These are phyloP conservation scores for Cynara cardunculus DNA, from an alignment of 129 eudicot genomes.

Conservation along the genomic window DNA sequence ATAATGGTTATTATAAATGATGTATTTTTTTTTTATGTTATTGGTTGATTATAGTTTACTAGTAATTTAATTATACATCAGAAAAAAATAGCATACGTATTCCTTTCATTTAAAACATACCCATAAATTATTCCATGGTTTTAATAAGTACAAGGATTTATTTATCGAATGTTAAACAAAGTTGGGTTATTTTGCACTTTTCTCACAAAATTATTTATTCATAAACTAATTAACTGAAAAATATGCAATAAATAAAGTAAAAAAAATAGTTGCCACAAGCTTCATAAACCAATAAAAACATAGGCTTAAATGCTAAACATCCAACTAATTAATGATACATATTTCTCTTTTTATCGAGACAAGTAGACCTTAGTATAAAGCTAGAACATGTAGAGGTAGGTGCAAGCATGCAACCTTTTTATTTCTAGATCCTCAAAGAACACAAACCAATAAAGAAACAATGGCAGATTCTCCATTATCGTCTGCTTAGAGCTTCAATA, in stretches of 20 bases:
- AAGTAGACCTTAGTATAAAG: neutral
- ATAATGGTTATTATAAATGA: no score
- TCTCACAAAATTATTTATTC: neutral
- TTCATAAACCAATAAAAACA: neutral
- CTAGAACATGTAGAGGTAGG: neutral
- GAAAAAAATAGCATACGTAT: no score
- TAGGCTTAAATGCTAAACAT: neutral
- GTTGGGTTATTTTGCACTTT: neutral
- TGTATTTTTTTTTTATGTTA: no score
- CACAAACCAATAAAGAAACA: neutral
- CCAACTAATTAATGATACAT: neutral
- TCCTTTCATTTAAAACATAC: no score
- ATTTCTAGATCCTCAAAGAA: neutral
- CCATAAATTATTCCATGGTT: no score
- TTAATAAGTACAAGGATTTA: no score
- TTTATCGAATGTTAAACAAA: no score
- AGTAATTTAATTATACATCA: no score
- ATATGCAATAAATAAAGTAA: no score
- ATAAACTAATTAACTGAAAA: no score
- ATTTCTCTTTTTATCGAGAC: neutral
- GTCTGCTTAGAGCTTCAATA: neutral
- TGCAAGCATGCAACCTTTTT: neutral
- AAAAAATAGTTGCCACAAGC: neutral
- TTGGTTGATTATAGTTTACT: no score
- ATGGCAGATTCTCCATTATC: neutral